phyloP scores from a whole-genome alignment of 345 rosid genomes.

The Syzygium aqueum region DNA sequence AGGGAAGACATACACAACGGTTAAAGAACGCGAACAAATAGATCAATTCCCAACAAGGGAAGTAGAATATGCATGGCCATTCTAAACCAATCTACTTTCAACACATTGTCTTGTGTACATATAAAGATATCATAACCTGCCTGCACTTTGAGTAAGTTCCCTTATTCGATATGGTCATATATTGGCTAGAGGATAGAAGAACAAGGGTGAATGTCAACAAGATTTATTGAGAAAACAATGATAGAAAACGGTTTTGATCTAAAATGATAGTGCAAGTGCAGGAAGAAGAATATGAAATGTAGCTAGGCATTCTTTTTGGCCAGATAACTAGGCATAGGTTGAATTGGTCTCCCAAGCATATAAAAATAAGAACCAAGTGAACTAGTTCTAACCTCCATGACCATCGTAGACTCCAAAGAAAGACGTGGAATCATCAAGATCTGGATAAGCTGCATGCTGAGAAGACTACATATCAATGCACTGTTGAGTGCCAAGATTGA shows the following conservation, averaged over 20 bases:
- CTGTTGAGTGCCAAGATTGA: not conserved
- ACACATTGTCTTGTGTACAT: not conserved
- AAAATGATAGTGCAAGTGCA: not conserved
- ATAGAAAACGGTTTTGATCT: not conserved
- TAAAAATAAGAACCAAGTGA: not conserved
- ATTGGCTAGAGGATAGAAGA: not conserved
- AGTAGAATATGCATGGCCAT: not conserved
- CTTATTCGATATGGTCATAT: not conserved
- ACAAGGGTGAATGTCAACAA: not conserved
- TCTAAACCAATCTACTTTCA: not conserved
- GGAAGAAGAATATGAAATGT: not conserved
- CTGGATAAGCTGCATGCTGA: conserved; percentile 82
- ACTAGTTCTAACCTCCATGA: conserved; percentile 67
- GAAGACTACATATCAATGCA: not conserved
- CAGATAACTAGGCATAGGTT: not conserved
- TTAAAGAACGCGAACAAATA: not conserved
- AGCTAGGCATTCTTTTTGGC: not conserved
- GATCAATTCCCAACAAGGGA: not conserved
- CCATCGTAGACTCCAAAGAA: conserved; percentile 99
- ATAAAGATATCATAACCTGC: not conserved
- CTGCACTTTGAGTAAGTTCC: not conserved
- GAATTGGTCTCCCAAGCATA: not conserved
- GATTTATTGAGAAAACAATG: not conserved
- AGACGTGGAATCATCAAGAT: conserved; percentile 70
- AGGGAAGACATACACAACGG: not conserved